Evolutionary conservation across 768 basidiomycete genomes (phyloP).

Genomic region (Gloeopeniophorella convolvens): DNA sequence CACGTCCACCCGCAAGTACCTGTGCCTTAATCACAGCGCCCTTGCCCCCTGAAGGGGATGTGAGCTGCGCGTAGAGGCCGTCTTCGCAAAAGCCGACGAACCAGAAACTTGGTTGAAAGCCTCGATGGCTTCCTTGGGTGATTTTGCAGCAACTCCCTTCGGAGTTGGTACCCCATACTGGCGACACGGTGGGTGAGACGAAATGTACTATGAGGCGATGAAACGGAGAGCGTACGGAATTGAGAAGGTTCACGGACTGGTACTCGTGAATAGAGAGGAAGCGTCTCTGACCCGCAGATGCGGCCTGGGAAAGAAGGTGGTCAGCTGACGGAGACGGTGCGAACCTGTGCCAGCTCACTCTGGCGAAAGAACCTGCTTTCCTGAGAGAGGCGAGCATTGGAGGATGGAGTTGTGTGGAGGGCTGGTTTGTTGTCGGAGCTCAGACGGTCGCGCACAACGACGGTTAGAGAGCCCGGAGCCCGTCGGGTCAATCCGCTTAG

Average conservation of each 20-base stretch:
- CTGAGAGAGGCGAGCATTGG: conserved; percentile 63
- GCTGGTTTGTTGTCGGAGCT: neutral
- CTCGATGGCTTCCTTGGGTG: conserved; percentile 81
- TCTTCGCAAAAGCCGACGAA: conserved; percentile 1
- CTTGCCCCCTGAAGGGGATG: conserved; percentile 47
- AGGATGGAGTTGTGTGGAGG: conserved; percentile 22
- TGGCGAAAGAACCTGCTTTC: conserved; percentile 58
- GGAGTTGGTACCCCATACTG: conserved; percentile 97
- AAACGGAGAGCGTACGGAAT: conserved; percentile 55
- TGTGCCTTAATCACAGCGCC: conserved; percentile 97
- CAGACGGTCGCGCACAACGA: no score
- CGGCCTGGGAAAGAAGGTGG: conserved; percentile 37
- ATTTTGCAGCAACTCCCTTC: conserved; percentile 80
- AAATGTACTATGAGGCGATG: neutral
- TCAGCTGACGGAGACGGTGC: conserved; percentile 12
- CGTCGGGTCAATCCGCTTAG: conserved; percentile 22
- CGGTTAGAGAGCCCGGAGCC: neutral
- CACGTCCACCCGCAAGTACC: conserved; percentile 96
- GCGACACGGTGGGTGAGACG: conserved; percentile 3
- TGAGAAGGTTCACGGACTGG: conserved; percentile 91
- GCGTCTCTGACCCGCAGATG: conserved; percentile 79
- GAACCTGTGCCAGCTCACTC: conserved; percentile 37
- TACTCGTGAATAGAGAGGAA: conserved; percentile 97
- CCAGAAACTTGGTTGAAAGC: conserved; percentile 88
- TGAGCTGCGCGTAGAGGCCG: neutral